These are phyloP conservation scores for Panicum miliaceum DNA, from an alignment of 176 grass and related monocot genomes.

Conservation along the genomic window DNA sequence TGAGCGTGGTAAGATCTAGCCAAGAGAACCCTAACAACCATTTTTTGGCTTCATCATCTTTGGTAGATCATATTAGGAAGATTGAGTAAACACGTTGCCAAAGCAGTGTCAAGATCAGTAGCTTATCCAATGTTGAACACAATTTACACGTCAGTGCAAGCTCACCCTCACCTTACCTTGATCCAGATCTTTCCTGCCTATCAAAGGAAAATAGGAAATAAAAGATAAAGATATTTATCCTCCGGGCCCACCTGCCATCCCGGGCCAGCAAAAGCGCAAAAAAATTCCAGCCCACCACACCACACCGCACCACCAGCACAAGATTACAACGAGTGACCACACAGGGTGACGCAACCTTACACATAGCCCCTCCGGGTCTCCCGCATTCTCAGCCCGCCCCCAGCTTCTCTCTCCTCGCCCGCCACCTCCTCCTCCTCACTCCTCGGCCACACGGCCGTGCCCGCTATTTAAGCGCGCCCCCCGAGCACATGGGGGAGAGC, in stretches of 20 bases:
- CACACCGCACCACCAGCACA: not conserved
- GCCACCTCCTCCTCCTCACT: not conserved
- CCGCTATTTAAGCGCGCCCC: constrained; percentile 39
- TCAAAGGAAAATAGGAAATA: not conserved
- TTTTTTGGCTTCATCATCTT: not conserved
- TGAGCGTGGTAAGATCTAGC: not conserved
- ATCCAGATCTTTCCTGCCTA: not conserved
- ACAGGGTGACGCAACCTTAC: not conserved
- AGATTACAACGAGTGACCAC: constrained; percentile 20
- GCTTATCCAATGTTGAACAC: not conserved
- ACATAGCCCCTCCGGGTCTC: not conserved
- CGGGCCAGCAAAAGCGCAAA: not conserved
- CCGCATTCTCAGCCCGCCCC: rapidly evolving
- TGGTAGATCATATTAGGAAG: not conserved
- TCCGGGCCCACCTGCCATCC: constrained; percentile 20
- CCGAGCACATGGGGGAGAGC: constrained; percentile 39
- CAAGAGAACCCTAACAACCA: not conserved
- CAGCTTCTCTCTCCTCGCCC: constrained; percentile 18
- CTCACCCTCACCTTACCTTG: not conserved
- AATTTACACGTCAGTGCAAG: constrained; percentile 7
- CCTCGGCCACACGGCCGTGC: not conserved
- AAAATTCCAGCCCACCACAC: constrained; percentile 32
- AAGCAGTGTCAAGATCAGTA: not conserved
- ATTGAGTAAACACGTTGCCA: not conserved
- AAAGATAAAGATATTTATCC: constrained; percentile 22